Percentiles rank a stretch among this genome's conserved stretches.
Evolutionary conservation across 1,284 basidiomycete genomes (phyloP).

Genomic region (Garcileccinum viscosum): DNA sequence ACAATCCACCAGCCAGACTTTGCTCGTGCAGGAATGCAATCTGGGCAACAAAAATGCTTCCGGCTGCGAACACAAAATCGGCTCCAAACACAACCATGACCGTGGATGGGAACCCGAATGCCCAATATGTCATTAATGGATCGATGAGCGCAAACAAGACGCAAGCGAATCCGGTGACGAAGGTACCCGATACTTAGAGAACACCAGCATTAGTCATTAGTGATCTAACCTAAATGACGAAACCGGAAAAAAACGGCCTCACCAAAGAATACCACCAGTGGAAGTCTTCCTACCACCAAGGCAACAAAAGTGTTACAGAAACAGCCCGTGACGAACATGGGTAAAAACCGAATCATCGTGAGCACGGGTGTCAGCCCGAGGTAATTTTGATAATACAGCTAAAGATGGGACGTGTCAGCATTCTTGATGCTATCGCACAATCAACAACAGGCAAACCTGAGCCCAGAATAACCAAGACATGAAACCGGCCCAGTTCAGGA

Average conservation of each 20-base stretch:
- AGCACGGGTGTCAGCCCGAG: slow-evolving; percentile 59
- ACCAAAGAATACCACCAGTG: slow-evolving; percentile 64
- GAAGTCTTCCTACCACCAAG: slow-evolving; percentile 61
- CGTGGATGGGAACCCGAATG: slow-evolving; percentile 80
- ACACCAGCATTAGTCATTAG: not conserved
- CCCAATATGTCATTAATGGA: slow-evolving; percentile 73
- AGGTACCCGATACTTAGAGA: slow-evolving; percentile 56
- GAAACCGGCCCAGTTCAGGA: slow-evolving; percentile 70
- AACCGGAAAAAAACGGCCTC: slow-evolving; percentile 21
- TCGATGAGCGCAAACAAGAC: slow-evolving; percentile 78
- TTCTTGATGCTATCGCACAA: not conserved
- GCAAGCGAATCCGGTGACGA: slow-evolving; percentile 67
- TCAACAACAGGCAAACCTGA: slow-evolving; percentile 42
- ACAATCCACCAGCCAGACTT: slow-evolving; percentile 77
- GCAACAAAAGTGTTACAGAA: slow-evolving; percentile 75
- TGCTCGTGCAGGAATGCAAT: slow-evolving; percentile 79
- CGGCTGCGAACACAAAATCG: slow-evolving; percentile 80
- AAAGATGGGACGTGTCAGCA: slow-evolving; percentile 15
- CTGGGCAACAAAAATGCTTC: slow-evolving; percentile 78
- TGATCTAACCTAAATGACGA: not conserved
- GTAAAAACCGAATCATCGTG: slow-evolving; percentile 80
- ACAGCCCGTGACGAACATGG: slow-evolving; percentile 76
- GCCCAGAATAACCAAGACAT: slow-evolving; percentile 55
- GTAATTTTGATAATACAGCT: slow-evolving; percentile 77
- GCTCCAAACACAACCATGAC: slow-evolving; percentile 76